phyloP scores from a whole-genome alignment of 2,329 filamentous ascomycete species.

The Sporothrix curviconia region DNA sequence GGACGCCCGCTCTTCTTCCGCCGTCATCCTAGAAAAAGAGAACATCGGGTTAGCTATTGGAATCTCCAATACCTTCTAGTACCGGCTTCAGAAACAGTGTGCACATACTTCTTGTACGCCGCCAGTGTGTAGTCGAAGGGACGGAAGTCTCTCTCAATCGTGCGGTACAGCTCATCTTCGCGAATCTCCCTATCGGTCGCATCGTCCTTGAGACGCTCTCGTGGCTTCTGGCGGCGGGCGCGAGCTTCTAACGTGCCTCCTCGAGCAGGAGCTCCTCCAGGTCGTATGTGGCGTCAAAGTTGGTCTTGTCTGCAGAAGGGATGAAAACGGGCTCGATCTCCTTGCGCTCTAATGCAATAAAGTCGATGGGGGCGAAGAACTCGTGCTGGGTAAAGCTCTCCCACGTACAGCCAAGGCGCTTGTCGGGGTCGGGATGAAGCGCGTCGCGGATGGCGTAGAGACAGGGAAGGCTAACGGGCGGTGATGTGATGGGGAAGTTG shows the following conservation, averaged over 20 bases:
- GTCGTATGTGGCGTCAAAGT: constrained; percentile 98
- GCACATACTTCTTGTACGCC: constrained; percentile 67
- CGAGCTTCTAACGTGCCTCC: constrained; percentile 87
- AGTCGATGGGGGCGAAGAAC: constrained; percentile 84
- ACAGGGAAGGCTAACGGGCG: constrained; percentile 81
- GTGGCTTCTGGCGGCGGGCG: constrained; percentile 85
- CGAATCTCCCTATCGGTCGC: constrained; percentile 92
- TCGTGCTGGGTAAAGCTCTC: constrained; percentile 80
- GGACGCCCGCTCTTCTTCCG: constrained; percentile 22
- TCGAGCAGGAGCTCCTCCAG: constrained; percentile 88
- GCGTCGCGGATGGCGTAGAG: constrained; percentile 81
- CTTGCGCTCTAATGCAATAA: constrained; percentile 75
- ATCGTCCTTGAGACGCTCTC: constrained; percentile 86
- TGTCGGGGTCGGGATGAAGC: constrained; percentile 70
- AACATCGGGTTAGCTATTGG: neutral
- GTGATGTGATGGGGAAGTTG: constrained; percentile 86
- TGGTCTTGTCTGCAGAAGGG: constrained; percentile 94
- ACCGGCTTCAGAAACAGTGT: no score
- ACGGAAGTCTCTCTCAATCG: constrained; percentile 90
- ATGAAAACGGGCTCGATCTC: constrained; percentile 86
- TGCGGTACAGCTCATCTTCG: constrained; percentile 85
- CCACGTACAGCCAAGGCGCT: constrained; percentile 80
- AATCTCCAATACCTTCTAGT: no score
- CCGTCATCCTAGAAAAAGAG: constrained; percentile 19
- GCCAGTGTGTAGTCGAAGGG: constrained; percentile 91